Base-by-base conservation (phyloP, 2,329 filamentous ascomycete genomes). In the Hymenoscyphus repandus region DNA sequence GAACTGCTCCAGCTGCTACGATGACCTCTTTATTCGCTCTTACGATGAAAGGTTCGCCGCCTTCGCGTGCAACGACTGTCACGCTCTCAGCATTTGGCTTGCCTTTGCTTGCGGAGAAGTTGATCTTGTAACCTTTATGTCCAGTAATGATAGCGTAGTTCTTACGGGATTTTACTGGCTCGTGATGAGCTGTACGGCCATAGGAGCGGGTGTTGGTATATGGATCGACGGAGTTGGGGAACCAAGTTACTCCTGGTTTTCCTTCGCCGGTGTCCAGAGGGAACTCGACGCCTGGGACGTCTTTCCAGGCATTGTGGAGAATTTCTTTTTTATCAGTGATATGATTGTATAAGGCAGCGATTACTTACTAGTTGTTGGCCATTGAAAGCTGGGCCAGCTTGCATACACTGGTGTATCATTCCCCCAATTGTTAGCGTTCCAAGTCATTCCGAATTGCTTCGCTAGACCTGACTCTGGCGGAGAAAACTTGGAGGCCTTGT, bases 1-100 rank as follows among this genome's bases (percentile, higher is more conserved):
- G 71, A 61, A 71, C 69, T 6, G 71, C 58, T 27, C 74, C 74
- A 31, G 69, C 73, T 5, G 72, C 63, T 10, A 77, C 48, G 55
- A 77, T 74, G 34, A 77, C 71, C 55, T 77, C 71, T 13, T 66
- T 66, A 2, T 18, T 49, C 11, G 38, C 46, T n/a, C 34, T 33
- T 20, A 49, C 46, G 6, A 15, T 22, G 13, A 20, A 15, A 6
- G 45, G 15, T 12, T 11, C 31, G 11, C 30, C 37, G 3, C 37
- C 15, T 18, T 36, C 31, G 5, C 38, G 7, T 1, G 46, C 41
- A 20, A 15, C 6, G 10, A 41, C 41, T 18, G 36, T 20, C 10
- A 48, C 37, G 17, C 38, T 31, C 9, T 15, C 27, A 5, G 46
- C 45, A 18, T 18, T 40, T n/a, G n/a, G n/a, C 9, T 36, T 34